Evolutionary conservation across 805 yeast species (phyloP), one percentile per base, ranked within the genome.

Genomic region (Hanseniaspora vineae): DNA sequence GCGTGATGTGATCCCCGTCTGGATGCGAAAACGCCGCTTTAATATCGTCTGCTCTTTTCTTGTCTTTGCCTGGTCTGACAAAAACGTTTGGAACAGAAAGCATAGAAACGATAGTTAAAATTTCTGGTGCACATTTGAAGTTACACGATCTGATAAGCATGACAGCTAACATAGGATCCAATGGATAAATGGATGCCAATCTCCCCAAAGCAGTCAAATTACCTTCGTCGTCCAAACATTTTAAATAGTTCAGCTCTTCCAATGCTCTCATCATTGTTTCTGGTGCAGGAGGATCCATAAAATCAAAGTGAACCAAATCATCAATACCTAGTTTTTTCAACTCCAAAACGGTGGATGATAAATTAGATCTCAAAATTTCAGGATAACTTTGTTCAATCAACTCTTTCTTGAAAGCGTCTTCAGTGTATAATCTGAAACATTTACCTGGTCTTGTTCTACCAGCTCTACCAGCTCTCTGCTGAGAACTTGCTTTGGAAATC

Each of bases 271-370:
- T 92, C 98, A 90, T 92, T 6, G 98, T 92, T 66, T 90, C 98
- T 10, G 98, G 98, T 2, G 97, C 97, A 13, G 98, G 98, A 8
- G 98, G 97, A 61, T 90, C 98, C 95, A 90, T 90, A 62, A 92
- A 90, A 64, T 92, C 98, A 61, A 90, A 90, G 67, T 90, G 97
- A 39, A 92, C 98, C 59, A 90, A 76, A 67, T 90, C 97, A 61
- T 92, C 95, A 53, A 90, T 76, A 13, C 97, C 97, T 53, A 92
- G 75, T 66, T 92, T 92, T 64, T 92, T 92, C 65, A 90, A 73
- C 63, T 92, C 95, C 53, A 90, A 69, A 35, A 90, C 97, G 0
- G 97, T 92, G 20, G 88, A 81, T 6, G 96, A 81, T 59, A 90
- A 74, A 66, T 90, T 90, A 50, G 90, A 81, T 61, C 97, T 74